phyloP scores from a whole-genome alignment of 768 basidiomycete species.

The Collybiopsis luxurians region DNA sequence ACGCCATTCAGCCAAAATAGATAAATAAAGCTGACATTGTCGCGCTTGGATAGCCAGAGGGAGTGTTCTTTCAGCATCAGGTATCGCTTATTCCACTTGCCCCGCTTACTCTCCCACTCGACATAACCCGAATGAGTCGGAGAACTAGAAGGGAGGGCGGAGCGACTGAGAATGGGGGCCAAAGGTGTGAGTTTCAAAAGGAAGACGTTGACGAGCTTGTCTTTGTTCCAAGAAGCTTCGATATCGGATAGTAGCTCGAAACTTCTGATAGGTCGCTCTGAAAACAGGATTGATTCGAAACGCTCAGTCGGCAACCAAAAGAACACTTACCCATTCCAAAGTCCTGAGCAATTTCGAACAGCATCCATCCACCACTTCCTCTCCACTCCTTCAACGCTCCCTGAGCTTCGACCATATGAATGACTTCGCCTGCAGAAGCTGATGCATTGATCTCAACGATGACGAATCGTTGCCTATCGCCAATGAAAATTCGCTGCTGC shows the following conservation, averaged over 20 bases:
- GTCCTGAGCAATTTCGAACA: conserved; percentile 88
- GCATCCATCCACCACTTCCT: conserved; percentile 75
- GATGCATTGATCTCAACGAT: conserved; percentile 65
- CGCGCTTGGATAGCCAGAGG: conserved; percentile 86
- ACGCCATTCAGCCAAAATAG: not conserved
- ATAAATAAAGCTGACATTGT: conserved; percentile 54
- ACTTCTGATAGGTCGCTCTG: conserved; percentile 87
- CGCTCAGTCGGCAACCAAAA: conserved; percentile 9
- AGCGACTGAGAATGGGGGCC: conserved; percentile 54
- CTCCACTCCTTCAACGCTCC: conserved; percentile 62
- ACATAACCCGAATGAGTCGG: conserved; percentile 60
- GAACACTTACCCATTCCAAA: conserved; percentile 83
- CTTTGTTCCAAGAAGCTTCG: conserved; percentile 84
- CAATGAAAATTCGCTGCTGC: conserved; percentile 77
- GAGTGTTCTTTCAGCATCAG: conserved; percentile 84
- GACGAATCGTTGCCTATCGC: conserved; percentile 72
- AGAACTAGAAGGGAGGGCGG: conserved; percentile 47
- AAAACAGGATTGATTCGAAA: conserved; percentile 8
- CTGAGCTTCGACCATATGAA: conserved; percentile 61
- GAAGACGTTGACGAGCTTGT: conserved; percentile 77
- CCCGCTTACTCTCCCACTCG: conserved; percentile 87
- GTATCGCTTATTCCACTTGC: conserved; percentile 95
- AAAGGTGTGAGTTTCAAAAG: conserved; percentile 74
- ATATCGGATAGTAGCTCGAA: conserved; percentile 84
- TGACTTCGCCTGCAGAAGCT: conserved; percentile 73